Evolutionary conservation across 2,329 filamentous ascomycete species (phyloP).

Genomic region (Aspergillus clavatus): DNA sequence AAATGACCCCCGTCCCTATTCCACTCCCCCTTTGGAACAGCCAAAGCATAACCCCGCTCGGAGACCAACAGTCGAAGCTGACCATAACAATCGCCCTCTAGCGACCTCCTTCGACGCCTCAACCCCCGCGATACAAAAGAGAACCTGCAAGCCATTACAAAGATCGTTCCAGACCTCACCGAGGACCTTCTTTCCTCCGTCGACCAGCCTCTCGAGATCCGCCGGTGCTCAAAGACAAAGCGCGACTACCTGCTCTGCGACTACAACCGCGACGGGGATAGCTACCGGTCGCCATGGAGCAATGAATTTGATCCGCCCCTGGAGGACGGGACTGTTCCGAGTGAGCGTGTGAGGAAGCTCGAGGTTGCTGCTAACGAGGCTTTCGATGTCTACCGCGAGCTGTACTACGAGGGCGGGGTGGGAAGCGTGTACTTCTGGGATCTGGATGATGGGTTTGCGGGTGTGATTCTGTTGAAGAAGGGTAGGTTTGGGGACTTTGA

Average conservation of each 20-base stretch:
- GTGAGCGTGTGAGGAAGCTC: conserved; percentile 86
- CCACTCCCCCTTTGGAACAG: background rate
- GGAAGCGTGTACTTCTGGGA: conserved; percentile 98
- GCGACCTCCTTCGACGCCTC: conserved; percentile 95
- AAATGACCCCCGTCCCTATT: too few relatives aligned
- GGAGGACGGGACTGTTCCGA: conserved; percentile 80
- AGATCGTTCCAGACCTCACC: conserved; percentile 82
- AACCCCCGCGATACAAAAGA: conserved; percentile 86
- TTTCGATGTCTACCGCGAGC: conserved; percentile 91
- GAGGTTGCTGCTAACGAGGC: conserved; percentile 92
- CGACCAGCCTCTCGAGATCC: conserved; percentile 85
- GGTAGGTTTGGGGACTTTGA: conserved; percentile 54
- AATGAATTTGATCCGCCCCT: conserved; percentile 95
- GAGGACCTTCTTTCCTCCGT: conserved; percentile 98
- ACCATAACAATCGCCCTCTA: conserved; percentile 39
- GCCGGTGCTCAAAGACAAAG: conserved; percentile 79
- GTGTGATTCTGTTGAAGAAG: conserved; percentile 94
- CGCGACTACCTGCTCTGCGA: conserved; percentile 98
- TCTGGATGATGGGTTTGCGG: conserved; percentile 93
- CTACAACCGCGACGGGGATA: conserved; percentile 98
- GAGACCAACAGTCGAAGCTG: conserved; percentile 19
- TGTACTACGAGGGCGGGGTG: conserved; percentile 90
- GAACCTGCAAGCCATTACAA: conserved; percentile 85
- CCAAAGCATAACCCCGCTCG: conserved; percentile 21
- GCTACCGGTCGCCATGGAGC: conserved; percentile 97